A percentile compares a stretch with the other conserved stretches of the same genome.
Conservation (phyloP, 202 grass and related monocot species). For the Elaeis oleifera region DNA sequence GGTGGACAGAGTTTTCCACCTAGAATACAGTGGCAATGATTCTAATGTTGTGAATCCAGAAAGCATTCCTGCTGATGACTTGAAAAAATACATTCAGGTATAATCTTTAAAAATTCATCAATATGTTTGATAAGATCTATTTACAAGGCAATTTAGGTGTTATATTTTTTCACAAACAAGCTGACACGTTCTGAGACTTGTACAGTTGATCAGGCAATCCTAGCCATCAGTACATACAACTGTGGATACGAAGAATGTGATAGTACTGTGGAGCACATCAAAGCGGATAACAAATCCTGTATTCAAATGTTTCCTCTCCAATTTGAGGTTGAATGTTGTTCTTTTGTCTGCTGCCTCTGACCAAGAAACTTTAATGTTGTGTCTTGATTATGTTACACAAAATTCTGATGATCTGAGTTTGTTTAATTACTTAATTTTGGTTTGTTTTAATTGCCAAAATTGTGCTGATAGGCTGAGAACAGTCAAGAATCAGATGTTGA, state of each 20-base stretch:
- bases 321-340: slow-evolving; percentile 42
- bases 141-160: no score
- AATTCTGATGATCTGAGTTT: no score
- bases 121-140: no score
- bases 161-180: slow-evolving; percentile 2
- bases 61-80: slow-evolving; percentile 19
- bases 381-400: no score
- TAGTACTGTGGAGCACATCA: slow-evolving; percentile 25
- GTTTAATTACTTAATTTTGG: no score
- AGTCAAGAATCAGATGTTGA: slow-evolving; percentile 29
- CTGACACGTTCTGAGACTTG: slow-evolving; percentile 25
- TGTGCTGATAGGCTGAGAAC: slow-evolving; percentile 31
- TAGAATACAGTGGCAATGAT: slow-evolving; percentile 34
- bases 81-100: slow-evolving; percentile 34
- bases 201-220: slow-evolving; percentile 27
- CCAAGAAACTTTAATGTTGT: no score
- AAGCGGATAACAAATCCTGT: slow-evolving; percentile 48
- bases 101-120: not conserved
- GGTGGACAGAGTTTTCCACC: slow-evolving; percentile 73
- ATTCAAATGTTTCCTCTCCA: slow-evolving; percentile 65
- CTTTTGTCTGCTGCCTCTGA: slow-evolving; percentile 18
- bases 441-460: slow-evolving; percentile 2
- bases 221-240: slow-evolving; percentile 28
- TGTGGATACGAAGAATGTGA: slow-evolving; percentile 27
- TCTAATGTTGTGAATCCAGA: slow-evolving; percentile 23